Base-by-base conservation (phyloP, 345 rosid species). In the Euphorbia lathyris region DNA sequence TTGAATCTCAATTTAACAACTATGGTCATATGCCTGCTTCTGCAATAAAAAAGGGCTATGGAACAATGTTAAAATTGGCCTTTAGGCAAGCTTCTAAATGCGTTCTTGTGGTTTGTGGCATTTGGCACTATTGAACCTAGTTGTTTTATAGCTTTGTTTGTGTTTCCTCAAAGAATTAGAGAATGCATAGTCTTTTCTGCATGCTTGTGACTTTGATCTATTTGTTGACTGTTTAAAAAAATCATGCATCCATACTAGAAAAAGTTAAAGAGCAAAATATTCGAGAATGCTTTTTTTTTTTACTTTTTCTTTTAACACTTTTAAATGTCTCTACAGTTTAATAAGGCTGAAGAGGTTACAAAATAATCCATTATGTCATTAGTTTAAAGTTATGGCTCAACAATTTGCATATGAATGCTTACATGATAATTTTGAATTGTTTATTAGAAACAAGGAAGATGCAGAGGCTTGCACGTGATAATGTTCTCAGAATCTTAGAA, bases 361-460 rank as follows among this genome's bases (percentile, higher is more conserved):
- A 23, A 68, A 58, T 36, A 27, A 53, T 30, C 38, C 29, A 10
- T 64, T 59, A 22, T 36, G 6, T 26, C 59, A 26, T 60, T 60
- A 50, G 2, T 26, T 20, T 7, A 22, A 27, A 40, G 27, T 17
- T 58, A 22, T 43, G 13, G 34, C 19, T 47, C 17, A 23, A 55
- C 12, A 16, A 32, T 60, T 22, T 58, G 27, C 36, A 66, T 52
- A 7, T 19, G 19, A 26, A 0, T 22, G 53, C 25, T 17, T 42
- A 16, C 60, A 45, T 47, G 43, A 22, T 19, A 4, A 36, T 60
- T 72, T 58, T 69, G 63, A 17, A 56, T 74, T 68, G 61, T 76
- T 76, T 63, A 19, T 60, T 82, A 95, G 99, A 92, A 82, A 86
- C 87, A 36, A 90, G 85, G 84, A 91, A 82, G 85, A 77, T 90